Evolutionary conservation across 2,329 filamentous ascomycete species (phyloP).

Genomic region (Calonectria henricotiae): DNA sequence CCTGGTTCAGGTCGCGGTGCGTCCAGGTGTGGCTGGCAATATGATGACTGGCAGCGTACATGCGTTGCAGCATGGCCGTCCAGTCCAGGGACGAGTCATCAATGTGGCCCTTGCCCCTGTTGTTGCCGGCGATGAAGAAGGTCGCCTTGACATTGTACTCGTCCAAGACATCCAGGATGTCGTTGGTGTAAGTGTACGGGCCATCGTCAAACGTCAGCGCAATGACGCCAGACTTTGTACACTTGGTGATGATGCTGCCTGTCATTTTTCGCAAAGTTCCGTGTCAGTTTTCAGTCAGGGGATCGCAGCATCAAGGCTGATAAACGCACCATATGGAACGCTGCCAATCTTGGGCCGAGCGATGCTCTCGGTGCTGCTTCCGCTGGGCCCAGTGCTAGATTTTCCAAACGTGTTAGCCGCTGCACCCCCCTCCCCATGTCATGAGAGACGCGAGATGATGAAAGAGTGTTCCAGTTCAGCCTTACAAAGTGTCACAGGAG

Average conservation of each 20-base stretch:
- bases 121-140: constrained; percentile 64
- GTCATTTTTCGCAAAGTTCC: neutral
- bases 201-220: constrained; percentile 68
- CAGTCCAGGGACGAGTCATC: constrained; percentile 58
- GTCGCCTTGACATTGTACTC: constrained; percentile 57
- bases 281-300: constrained; percentile 43
- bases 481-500: constrained; percentile 62
- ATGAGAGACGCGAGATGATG: constrained; percentile 11
- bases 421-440: neutral
- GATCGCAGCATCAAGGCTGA: constrained; percentile 25
- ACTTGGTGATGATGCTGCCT: constrained; percentile 59
- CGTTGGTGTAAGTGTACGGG: constrained; percentile 61
- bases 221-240: constrained; percentile 57
- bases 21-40: constrained; percentile 66
- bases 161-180: constrained; percentile 60
- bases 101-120: constrained; percentile 61
- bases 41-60: constrained; percentile 63
- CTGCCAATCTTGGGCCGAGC: constrained; percentile 55
- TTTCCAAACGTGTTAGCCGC: constrained; percentile 36
- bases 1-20: constrained; percentile 62
- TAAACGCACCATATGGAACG: constrained; percentile 59
- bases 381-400: constrained; percentile 55
- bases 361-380: constrained; percentile 54
- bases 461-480: constrained; percentile 30
- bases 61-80: constrained; percentile 60